Evolutionary conservation across 306 rosid species (phyloP), one percentile per base, ranked within the genome.

Genomic region (Begonia masoniana): DNA sequence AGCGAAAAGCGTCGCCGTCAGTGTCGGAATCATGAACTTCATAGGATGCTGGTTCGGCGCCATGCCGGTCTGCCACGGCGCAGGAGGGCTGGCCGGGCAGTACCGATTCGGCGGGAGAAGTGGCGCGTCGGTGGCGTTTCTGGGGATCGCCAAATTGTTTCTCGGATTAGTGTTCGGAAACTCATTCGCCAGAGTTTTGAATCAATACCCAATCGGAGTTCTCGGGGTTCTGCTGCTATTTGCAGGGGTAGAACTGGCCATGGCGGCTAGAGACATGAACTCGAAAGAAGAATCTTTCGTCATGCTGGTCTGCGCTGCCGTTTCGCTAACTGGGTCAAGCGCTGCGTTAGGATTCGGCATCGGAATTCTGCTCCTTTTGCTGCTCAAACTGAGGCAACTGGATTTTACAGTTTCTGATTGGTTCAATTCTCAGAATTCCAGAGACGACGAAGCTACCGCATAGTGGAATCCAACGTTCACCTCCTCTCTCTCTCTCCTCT

Each of bases 1-100:
- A 10, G 92, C 81, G 1, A 73, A 45, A 31, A 31, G 8, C 39
- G 39, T 31, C 39, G 39, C 39, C 39, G 39, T 31, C 39, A 31
- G 39, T 3, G 39, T 31, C 39, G 39, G 39, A 31, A 5, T 82
- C 0, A 82, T 85, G 95, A 85, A 85, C 60, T 79, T 82, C 4
- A 78, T 85, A 0, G 92, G 92, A 4, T 85, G 95, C 71, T 85
- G 95, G 39, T 31, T 31, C 39, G 95, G 95, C 15, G 92, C 95
- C 21, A 79, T 85, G 92, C 92, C 95, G 9, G 83, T 83, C 15
- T 85, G 95, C 59, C 95, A 85, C 45, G 92, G 92, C 5, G 95
- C 95, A 0, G 95, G 95, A 0, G 95, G 95, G 12, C 73, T 85
- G 3, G 95, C 95, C 0, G 95, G 95, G 6, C 95, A 82, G 41